These are phyloP conservation scores for Apiospora sp. DNA, from an alignment of 2,329 filamentous ascomycete genomes.

Conservation along the genomic window DNA sequence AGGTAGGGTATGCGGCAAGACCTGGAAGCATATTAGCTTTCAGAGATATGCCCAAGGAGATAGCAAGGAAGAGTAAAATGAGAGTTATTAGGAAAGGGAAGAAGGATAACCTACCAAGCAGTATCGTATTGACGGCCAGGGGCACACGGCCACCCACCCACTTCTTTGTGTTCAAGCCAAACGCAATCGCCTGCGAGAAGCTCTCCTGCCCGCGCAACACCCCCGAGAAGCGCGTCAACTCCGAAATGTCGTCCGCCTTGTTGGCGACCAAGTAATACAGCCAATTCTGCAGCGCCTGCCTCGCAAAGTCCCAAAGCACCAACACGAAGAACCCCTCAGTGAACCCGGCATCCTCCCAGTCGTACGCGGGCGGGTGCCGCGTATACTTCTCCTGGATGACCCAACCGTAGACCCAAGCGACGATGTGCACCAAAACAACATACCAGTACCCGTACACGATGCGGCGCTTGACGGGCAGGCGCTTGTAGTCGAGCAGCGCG, in stretches of 20 bases:
- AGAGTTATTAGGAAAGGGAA: not conserved
- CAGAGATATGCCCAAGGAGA: no score
- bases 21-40: conserved; percentile 30
- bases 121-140: conserved; percentile 48
- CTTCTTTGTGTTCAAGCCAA: conserved; percentile 47
- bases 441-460: conserved; percentile 55
- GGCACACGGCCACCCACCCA: conserved; percentile 50
- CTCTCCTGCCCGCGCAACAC: conserved; percentile 52
- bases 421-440: conserved; percentile 51
- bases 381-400: conserved; percentile 61
- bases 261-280: conserved; percentile 63
- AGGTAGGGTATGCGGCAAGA: conserved; percentile 41
- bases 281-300: conserved; percentile 63
- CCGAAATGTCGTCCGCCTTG: conserved; percentile 63
- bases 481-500: conserved; percentile 34
- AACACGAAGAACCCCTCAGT: conserved; percentile 73
- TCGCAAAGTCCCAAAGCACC: conserved; percentile 65
- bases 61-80: no score
- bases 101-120: conserved; percentile 42
- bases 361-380: conserved; percentile 62
- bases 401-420: conserved; percentile 61
- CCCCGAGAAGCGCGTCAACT: conserved; percentile 52
- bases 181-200: conserved; percentile 49
- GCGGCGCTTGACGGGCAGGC: conserved; percentile 47
- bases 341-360: conserved; percentile 71